Evolutionary conservation across 2,329 filamentous ascomycete species (phyloP), one percentile per base, ranked within the genome.

Genomic region (Cytospora paraplurivora): DNA sequence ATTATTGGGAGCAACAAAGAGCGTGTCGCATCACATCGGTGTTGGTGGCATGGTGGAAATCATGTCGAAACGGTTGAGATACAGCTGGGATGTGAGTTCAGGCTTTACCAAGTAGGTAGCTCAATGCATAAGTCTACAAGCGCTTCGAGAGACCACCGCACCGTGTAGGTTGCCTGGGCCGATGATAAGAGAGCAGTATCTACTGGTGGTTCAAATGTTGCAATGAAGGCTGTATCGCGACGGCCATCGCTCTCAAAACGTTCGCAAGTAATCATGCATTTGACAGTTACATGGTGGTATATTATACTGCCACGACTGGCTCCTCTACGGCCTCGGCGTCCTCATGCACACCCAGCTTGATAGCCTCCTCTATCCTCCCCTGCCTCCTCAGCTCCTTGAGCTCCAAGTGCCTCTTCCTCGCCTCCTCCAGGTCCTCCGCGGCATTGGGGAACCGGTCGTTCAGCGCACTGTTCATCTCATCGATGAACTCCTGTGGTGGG

Each of bases 361-460:
- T 57, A 41, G 73, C 70, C 67, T 75, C 70, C 62, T 59, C 72
- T 72, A 78, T 78, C 70, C 69, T 75, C 68, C 76, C 76, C 68
- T 78, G 73, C 69, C 77, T 77, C 53, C 79, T 71, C 72, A 79
- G 72, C 71, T 77, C 74, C 80, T 86, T 86, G 66, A 87, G 75
- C 74, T 82, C 77, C 69, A 85, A 59, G 68, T 87, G 85, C 68
- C 72, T 74, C 72, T 74, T 71, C 69, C 84, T 74, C 44, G 85
- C 85, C 53, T 75, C 72, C 72, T 81, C 74, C 67, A 87, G 71
- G 66, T 76, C 76, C 65, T 72, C 74, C 67, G 79, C 80, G 27
- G 78, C 77, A 33, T 80, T 76, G 0, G 77, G 77, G 68, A 83
- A 80, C 67, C 81, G 77, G 73, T 82, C 79, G 60, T 79, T 67